Conservation (phyloP, 345 rosid species). For the Lepidium africanum region DNA sequence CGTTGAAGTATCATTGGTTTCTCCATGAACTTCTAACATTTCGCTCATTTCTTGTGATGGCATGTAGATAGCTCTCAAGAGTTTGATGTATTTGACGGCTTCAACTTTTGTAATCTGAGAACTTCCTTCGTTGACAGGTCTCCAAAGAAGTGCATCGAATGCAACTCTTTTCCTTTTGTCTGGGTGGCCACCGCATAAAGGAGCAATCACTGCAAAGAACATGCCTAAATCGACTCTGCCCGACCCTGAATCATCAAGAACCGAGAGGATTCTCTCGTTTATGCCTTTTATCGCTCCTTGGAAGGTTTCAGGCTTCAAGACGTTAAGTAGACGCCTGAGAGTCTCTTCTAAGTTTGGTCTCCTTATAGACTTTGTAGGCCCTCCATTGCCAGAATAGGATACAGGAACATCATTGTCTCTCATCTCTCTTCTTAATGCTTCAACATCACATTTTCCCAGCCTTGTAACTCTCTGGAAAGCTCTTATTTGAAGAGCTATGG, state of each 20-base stretch:
- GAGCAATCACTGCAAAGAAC: slow-evolving; percentile 81
- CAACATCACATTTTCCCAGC: slow-evolving; percentile 73
- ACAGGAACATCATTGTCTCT: slow-evolving; percentile 61
- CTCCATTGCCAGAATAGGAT: slow-evolving; percentile 76
- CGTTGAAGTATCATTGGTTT: slow-evolving; percentile 47
- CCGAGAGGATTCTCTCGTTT: slow-evolving; percentile 77
- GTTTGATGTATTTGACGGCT: slow-evolving; percentile 54
- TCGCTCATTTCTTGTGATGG: slow-evolving; percentile 64
- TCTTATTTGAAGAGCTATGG: slow-evolving; percentile 69
- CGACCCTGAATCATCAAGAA: slow-evolving; percentile 65
- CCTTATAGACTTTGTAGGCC: slow-evolving; percentile 75
- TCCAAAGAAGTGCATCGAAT: slow-evolving; percentile 87
- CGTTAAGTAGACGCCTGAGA: slow-evolving; percentile 55
- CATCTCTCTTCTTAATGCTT: slow-evolving; percentile 79
- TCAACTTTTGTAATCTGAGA: slow-evolving; percentile 63
- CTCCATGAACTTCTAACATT: slow-evolving; percentile 63
- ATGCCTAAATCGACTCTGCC: slow-evolving; percentile 89
- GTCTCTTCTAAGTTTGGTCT: slow-evolving; percentile 81
- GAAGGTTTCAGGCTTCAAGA: slow-evolving; percentile 82
- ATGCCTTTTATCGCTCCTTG: slow-evolving; percentile 90
- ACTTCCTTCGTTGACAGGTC: slow-evolving; percentile 67
- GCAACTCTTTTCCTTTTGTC: slow-evolving; percentile 74
- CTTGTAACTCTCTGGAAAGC: slow-evolving; percentile 81
- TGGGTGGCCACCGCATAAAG: slow-evolving; percentile 67
- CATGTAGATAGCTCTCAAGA: slow-evolving; percentile 67